These are phyloP conservation scores for Bonnemaisonia californica DNA, from an alignment of 31 red algal genomes.

Conservation along the genomic window DNA sequence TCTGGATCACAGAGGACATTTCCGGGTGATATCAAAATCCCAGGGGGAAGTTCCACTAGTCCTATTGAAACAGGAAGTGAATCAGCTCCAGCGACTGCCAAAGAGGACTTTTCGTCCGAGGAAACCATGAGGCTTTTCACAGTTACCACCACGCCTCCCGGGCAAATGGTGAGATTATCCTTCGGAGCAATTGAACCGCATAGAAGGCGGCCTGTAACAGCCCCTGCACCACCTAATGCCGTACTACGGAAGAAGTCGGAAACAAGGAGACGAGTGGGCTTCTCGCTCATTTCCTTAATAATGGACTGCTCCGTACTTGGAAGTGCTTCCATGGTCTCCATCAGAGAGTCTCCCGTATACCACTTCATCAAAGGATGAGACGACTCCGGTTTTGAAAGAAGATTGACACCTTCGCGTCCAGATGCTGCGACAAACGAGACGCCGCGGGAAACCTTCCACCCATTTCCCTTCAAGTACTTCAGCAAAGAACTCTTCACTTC, in stretches of 20 bases:
- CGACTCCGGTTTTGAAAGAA: conserved; percentile 11
- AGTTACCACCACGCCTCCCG: conserved; percentile 25
- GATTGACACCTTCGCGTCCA: conserved; percentile 58
- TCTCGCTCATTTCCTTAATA: conserved; percentile 24
- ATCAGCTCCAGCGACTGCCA: conserved; percentile 44
- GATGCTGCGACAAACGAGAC: conserved; percentile 68
- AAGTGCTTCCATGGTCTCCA: conserved; percentile 58
- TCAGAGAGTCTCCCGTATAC: conserved; percentile 49
- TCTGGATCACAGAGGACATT: conserved; percentile 72
- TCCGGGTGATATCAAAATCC: conserved; percentile 37
- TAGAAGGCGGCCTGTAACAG: conserved; percentile 67
- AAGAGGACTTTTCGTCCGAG: conserved; percentile 24
- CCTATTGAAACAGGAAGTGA: conserved; percentile 31
- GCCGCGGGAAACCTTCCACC: conserved; percentile 27
- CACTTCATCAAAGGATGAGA: conserved; percentile 50
- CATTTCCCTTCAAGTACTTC: conserved; percentile 41
- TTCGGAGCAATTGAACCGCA: conserved; percentile 65
- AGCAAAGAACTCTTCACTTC: conserved; percentile 48
- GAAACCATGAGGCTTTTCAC: conserved; percentile 40
- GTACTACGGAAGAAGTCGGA: conserved; percentile 58
- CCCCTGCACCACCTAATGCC: conserved; percentile 45
- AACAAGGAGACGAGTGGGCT: conserved; percentile 60
- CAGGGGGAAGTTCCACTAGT: conserved; percentile 40
- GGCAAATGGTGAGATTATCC: conserved; percentile 40
- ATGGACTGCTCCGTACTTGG: background rate